Base-by-base conservation (phyloP, 2,329 filamentous ascomycete genomes). In the Leptodontidium sp. region DNA sequence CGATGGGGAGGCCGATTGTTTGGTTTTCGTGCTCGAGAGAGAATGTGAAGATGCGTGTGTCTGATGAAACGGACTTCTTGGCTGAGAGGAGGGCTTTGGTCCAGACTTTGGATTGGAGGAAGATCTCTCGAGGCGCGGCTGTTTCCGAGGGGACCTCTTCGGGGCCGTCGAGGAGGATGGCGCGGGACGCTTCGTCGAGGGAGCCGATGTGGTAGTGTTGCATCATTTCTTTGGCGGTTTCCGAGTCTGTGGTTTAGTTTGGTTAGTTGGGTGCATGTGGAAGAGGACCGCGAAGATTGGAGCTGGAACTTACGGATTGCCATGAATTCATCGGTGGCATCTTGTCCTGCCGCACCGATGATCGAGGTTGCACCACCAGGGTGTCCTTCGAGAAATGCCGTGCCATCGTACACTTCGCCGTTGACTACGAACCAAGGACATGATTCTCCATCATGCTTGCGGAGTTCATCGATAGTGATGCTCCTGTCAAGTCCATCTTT, bases 151-250 rank as follows among this genome's bases (percentile, higher is more conserved):
- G 66, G 12, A 26, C 5, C 14, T 78, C 77, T 67, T 83, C 78
- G 1, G 80, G 80, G 15, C 81, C 78, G 32, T 81, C 81, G 65
- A 82, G 80, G 15, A 96, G 84, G 0, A 83, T 77, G 49, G 84
- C 82, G 6, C 84, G 83, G 0, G 90, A 87, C 24, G 83, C 82
- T 72, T 88, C 82, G 73, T 92, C 88, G 14, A 97, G 85, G 0
- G 88, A 89, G 62, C 94, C 94, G 72, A 98, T 89, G 79, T 98
- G 94, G 77, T 97, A 97, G 55, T 86, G 81, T 12, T 87, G 86
- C 91, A 98, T 94, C 93, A 97, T 97, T 21, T 85, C 86, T 81
- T 97, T 97, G 43, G 94, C 94, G 17, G 92, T 97, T 81, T 97
- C 94, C 78, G 91, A 94, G 79, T 97, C 93, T 95, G 67, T n/a